Evolutionary conservation across 2,329 filamentous ascomycete species (phyloP).

Genomic region (Boeremia lycopersici): DNA sequence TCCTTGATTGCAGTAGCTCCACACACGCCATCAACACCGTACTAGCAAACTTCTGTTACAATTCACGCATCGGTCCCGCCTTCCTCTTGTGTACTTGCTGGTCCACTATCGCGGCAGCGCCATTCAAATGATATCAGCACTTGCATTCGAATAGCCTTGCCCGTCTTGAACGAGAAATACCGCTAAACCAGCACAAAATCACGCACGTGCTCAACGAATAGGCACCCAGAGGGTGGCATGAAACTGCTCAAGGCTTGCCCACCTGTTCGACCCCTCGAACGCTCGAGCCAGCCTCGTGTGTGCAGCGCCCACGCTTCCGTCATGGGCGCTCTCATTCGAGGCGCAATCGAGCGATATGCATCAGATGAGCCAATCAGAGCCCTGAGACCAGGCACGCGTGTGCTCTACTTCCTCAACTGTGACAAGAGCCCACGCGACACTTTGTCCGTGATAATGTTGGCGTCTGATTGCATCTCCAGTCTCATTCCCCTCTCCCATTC

Average conservation of each 20-base stretch:
- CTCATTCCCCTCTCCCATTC: slow-evolving; percentile 18
- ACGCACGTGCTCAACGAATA: slow-evolving; percentile 19
- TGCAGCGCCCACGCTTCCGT: slow-evolving; percentile 32
- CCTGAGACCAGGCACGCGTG: slow-evolving; percentile 19
- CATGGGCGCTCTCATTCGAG: slow-evolving; percentile 35
- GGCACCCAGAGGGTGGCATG: slow-evolving; percentile 6
- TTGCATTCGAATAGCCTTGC: slow-evolving; percentile 4
- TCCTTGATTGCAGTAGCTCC: slow-evolving; percentile 1
- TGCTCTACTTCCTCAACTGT: slow-evolving; percentile 26
- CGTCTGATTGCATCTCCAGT: slow-evolving; percentile 14
- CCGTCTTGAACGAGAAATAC: neutral
- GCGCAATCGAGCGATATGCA: slow-evolving; percentile 18
- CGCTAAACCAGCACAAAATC: slow-evolving; percentile 4
- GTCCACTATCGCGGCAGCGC: neutral
- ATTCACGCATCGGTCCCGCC: slow-evolving; percentile 2
- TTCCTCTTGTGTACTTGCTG: neutral
- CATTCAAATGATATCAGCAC: neutral
- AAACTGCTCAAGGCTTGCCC: slow-evolving; percentile 13
- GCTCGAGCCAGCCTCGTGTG: slow-evolving; percentile 20
- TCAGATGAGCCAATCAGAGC: slow-evolving; percentile 28
- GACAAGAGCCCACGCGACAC: slow-evolving; percentile 41
- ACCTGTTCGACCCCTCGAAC: slow-evolving; percentile 22
- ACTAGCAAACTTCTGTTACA: slow-evolving; percentile 3
- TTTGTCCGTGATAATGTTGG: slow-evolving; percentile 28
- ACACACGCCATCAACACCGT: slow-evolving; percentile 13